Evolutionary conservation across 2,329 filamentous ascomycete genomes (phyloP), one percentile per base, ranked within the genome.

Genomic region (Tolypocladium tundrense): DNA sequence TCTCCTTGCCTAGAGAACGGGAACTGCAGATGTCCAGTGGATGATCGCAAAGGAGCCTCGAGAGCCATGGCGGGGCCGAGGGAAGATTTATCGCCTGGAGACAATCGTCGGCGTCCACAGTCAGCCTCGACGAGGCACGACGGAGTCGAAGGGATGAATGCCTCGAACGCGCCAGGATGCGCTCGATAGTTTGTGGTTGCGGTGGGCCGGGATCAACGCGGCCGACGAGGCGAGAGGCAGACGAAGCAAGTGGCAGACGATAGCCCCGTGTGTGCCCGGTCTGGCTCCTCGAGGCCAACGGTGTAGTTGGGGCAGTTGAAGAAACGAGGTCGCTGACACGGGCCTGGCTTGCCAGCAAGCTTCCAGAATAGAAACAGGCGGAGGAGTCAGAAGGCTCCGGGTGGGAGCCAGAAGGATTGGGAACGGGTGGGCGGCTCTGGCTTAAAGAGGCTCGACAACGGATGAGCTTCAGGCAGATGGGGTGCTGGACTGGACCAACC

Each of bases 1-100:
- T 85, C 67, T 62, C 61, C 77, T 61, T 77, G 75, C 62, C 77
- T 77, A 53, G 77, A 60, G 50, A 72, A 72, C 27, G 65, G 65
- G 57, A 72, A 73, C 52, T 70, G 69, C 54, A 73, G 53, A 60
- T 65, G 82, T 68, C 79, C 82, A 59, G 81, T 81, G 60, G 85
- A 87, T 61, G 83, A 81, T 67, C 84, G 77, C 65, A 88, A 70
- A 60, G 84, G 84, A 67, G 79, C 83, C 73, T 74, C 67, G 62
- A 75, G 66, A 64, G 73, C 68, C 72, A 74, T 70, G 65, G 60
- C 60, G 62, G 58, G 58, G 40, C 16, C 16, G 37, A 9, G 7
- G 27, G 13, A 45, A 14, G 27, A 39, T 37, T 33, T 33, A 40
- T 42, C 14, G 53, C 39, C 19, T 3, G 31, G 7, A 31, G 31